Percentiles rank a stretch among this genome's conserved stretches.
Evolutionary conservation across 1,284 basidiomycete genomes (phyloP).

Genomic region (Puccinia triticina): DNA sequence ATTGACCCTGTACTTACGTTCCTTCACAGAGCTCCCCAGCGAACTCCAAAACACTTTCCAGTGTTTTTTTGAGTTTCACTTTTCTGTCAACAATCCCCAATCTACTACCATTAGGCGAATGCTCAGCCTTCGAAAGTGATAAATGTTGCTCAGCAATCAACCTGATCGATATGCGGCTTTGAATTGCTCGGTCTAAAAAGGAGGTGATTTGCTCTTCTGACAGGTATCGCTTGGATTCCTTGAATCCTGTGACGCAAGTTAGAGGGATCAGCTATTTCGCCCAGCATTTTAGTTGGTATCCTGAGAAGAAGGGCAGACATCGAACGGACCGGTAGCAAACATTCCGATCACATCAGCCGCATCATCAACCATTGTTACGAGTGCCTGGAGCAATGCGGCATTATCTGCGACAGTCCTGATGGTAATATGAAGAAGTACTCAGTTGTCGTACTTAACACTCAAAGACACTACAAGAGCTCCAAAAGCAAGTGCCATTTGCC

Average conservation of each 20-base stretch:
- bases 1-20: conserved; percentile 48
- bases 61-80: conserved; percentile 5
- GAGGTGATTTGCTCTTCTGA: conserved; percentile 41
- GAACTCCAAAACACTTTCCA: conserved; percentile 35
- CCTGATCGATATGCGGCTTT: conserved; percentile 36
- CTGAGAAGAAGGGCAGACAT: background rate
- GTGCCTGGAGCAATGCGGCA: conserved; percentile 1
- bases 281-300: background rate
- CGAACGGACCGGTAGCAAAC: conserved; percentile 38
- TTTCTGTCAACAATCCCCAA: conserved; percentile 39
- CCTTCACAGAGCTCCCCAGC: conserved; percentile 37
- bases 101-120: background rate
- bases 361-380: conserved; percentile 44
- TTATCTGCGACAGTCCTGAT: conserved; percentile 29
- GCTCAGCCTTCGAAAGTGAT: conserved; percentile 23
- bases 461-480: background rate
- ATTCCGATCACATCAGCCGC: conserved; percentile 41
- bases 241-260: conserved; percentile 20
- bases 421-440: background rate
- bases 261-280: background rate
- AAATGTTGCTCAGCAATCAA: conserved; percentile 48
- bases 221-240: conserved; percentile 42
- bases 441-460: background rate
- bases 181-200: conserved; percentile 45
- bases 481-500: background rate